These are phyloP conservation scores for Triticum dicoccoides DNA, from an alignment of 176 grass and related monocot genomes.

Conservation along the genomic window DNA sequence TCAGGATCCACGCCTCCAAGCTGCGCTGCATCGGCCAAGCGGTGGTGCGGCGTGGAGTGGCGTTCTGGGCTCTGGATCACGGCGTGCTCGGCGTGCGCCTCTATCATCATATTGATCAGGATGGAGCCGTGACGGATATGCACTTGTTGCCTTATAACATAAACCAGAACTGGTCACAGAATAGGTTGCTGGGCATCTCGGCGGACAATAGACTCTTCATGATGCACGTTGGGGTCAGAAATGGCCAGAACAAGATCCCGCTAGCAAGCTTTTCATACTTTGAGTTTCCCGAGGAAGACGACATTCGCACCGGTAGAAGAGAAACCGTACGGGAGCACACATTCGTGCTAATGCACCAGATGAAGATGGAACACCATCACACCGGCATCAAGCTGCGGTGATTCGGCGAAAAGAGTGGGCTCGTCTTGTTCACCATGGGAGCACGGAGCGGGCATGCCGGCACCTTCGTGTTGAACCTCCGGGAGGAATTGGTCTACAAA, in stretches of 20 bases:
- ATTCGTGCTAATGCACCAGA: not conserved
- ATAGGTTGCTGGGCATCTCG: conserved; percentile 42
- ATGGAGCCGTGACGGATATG: not conserved
- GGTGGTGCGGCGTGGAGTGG: not conserved
- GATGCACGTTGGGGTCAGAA: not conserved
- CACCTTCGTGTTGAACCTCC: not conserved
- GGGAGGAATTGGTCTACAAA: not conserved
- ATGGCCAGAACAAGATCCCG: not conserved
- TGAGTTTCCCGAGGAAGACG: not conserved
- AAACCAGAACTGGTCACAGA: not conserved
- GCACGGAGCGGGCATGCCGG: not conserved
- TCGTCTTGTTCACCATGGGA: conserved; percentile 7
- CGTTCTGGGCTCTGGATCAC: conserved; percentile 2
- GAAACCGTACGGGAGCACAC: not conserved
- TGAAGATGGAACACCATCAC: not conserved
- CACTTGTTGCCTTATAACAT: not conserved
- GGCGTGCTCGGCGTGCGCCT: conserved; percentile 12
- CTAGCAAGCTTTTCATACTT: not conserved
- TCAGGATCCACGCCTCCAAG: not conserved
- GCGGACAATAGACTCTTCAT: conserved; percentile 39
- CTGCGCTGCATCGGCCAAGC: not conserved
- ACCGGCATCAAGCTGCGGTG: not conserved
- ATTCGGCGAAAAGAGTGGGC: not conserved
- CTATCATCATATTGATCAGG: not conserved
- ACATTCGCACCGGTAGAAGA: not conserved